Evolutionary conservation across 1,284 basidiomycete genomes (phyloP).

Genomic region (Pholiota adiposa): DNA sequence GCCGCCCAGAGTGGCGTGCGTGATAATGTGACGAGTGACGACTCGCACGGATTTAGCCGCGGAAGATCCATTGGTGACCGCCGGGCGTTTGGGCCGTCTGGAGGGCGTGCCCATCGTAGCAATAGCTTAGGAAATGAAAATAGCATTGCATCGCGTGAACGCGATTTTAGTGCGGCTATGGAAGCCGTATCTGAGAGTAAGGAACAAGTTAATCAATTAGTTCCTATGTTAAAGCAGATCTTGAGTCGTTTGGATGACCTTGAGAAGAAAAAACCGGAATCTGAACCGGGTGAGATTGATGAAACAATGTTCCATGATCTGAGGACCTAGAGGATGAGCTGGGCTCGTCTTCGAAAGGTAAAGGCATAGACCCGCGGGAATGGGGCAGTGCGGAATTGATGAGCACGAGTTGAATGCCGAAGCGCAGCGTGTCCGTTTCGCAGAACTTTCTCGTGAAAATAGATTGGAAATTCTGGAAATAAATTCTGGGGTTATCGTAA

Average conservation of each 20-base stretch:
- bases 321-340: background rate
- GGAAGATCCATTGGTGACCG: background rate
- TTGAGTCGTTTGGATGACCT: background rate
- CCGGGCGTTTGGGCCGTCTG: background rate
- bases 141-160: background rate
- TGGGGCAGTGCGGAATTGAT: conserved; percentile 5
- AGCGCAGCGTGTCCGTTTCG: conserved; percentile 1
- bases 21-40: background rate
- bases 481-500: background rate
- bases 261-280: background rate
- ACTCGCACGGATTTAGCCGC: background rate
- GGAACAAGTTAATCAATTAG: background rate
- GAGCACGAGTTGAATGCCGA: conserved; percentile 1
- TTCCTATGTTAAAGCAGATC: background rate
- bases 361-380: conserved; percentile 6
- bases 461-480: background rate
- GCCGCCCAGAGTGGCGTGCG: background rate
- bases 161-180: background rate
- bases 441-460: background rate
- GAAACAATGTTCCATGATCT: background rate
- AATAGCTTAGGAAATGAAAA: background rate
- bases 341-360: conserved; percentile 2
- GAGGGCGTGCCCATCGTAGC: background rate
- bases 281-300: background rate
- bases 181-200: background rate